Evolutionary conservation across 805 yeast species (phyloP), one percentile per base, ranked within the genome.

Genomic region (Candida peoriensis): DNA sequence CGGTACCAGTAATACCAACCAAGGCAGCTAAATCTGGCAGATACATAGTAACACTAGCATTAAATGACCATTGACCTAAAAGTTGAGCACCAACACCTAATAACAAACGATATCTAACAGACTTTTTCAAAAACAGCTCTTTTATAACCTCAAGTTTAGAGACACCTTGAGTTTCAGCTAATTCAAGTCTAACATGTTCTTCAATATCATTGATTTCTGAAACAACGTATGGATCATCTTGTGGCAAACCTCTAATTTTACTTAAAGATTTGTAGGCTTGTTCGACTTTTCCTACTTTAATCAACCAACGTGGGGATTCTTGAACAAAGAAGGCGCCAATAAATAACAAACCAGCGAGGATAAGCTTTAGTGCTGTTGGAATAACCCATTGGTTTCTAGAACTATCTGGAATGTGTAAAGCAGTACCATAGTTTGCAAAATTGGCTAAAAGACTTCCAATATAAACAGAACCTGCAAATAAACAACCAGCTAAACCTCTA

Each of bases 51-150:
- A 76, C 58, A 6, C 78, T 66, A 42, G 66, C 68, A 7, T 78
- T 74, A 33, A 78, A 78, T n/a, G 74, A 65, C 79, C 79, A 75
- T 55, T 75, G 79, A 24, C 71, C 71, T 24, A 74, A 57, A 11
- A 73, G 26, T 51, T 73, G 80, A 23, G 68, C 60, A 37, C 52
- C 40, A 22, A 63, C 36, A 29, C 74, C 68, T 26, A 74, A 43
- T 8, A 57, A 44, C 31, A 74, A 60, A 53, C 79, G 61, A 54
- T 69, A 68, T 36, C 70, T 54, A 36, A 70, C 57, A 7, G 75
- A 66, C 34, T 50, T 58, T 22, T 59, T 61, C 5, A 47, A 19
- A 24, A 67, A 36, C 20, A 69, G 48, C 28, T 66, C 71, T 41
- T 54, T 63, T 12, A 56, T 18, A 21, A 44, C 39, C 13, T 44